Base-by-base conservation (phyloP, 768 basidiomycete species). In the Hirschioporus abietinus region DNA sequence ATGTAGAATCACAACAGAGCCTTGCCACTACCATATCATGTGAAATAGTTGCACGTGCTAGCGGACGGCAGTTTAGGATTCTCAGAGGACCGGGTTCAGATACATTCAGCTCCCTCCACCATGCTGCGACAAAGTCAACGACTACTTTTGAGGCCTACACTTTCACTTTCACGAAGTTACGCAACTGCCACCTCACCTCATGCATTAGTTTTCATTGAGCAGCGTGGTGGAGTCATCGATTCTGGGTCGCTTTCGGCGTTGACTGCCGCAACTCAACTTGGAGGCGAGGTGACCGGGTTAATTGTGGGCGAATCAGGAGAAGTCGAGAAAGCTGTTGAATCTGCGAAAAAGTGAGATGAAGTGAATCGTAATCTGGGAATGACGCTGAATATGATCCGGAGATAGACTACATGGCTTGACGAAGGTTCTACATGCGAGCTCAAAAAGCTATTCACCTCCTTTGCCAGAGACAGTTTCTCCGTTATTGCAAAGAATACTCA, bases 161-260 rank as follows among this genome's bases (percentile, higher is more conserved):
- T 68, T 42, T 69, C 26, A 65, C 67, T 73, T 30, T 34, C 60
- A 63, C 78, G 88, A 67, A 74, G 80, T 6, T 92, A 91, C 74
- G 85, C 90, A 5, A 84, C 88, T 3, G 76, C 83, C 25, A 66
- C 83, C 5, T 79, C 87, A 35, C 88, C 91, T 0, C 89, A 91
- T 77, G 88, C 91, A 0, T 86, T 97, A 4, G 88, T 97, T n/a
- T 89, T 93, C 70, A 82, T 98, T 61, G 96, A 98, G 76, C 95
- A 98, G 74, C 85, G 86, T 60, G 82, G 86, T 63, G 94, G 94
- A 42, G 82, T 85, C 66, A 84, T 99, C 69, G 93, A 95, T 66
- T 84, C 94, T 1, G 89, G 87, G 17, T 92, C 92, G 17, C 82
- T 98, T 66, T 95, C 92, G 35, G 96, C 97, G 26, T 79, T 99